Evolutionary conservation across 1,284 basidiomycete genomes (phyloP), one percentile per base, ranked within the genome.

Genomic region (Bondarzewia mesenterica): DNA sequence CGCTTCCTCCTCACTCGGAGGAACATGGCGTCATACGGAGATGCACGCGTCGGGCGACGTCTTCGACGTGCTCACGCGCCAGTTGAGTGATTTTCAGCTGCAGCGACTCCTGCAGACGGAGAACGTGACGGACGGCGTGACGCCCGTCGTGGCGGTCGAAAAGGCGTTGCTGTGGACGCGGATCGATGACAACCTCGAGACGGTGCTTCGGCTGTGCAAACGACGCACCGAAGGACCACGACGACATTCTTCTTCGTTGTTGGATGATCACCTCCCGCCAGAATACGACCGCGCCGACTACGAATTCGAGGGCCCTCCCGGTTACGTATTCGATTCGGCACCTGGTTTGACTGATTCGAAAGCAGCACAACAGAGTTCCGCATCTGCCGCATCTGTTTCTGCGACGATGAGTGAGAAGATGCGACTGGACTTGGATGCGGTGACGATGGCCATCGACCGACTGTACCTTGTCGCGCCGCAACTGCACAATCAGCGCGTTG

Each of bases 371-470:
- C n/a, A n/a, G 5, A 32, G 29, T 7, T 12, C 29, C 25, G 32
- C 38, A 12, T 27, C 37, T 16, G 16, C 37, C 7, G 14, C 46
- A 7, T 56, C 51, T 23, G 39, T 32, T 38, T 35, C 15, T 36
- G 25, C 8, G 49, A 44, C 15, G n/a, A 35, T 44, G 18, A 64
- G 73, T 59, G 87, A 91, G 61, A 89, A 86, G 66, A 83, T 80
- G 79, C 74, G 74, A 47, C 70, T 84, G 60, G 93, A 95, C 59
- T 70, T 95, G 18, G 91, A 94, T 56, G 74, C 78, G 5, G 81
- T 95, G 37, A 80, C 88, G 0, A 75, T 79, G 60, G 91, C 92
- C 18, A 93, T 96, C 54, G 92, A 93, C 59, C 73, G 91, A 22
- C 67, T 95, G 8, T 89, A 93, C 61, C 63, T 77, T 14, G 83